Evolutionary conservation across 345 rosid species (phyloP).

Genomic region (Euphorbia pulcherrima): DNA sequence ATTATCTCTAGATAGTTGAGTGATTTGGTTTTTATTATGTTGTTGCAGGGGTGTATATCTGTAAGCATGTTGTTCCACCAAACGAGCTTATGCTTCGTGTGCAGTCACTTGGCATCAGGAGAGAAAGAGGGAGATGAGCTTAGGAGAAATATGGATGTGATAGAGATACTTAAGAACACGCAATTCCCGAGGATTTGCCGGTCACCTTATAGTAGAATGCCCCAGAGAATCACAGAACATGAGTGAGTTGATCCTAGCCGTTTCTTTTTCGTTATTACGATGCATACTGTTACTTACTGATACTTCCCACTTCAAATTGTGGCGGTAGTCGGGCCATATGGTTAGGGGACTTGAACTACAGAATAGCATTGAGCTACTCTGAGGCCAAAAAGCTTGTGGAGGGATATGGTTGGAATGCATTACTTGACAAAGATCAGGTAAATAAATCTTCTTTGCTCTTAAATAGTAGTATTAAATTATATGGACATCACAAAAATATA

Average conservation of each 20-base stretch:
- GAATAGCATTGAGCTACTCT: conserved; percentile 77
- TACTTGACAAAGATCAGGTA: conserved; percentile 89
- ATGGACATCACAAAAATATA: no score
- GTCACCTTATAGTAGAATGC: conserved; percentile 45
- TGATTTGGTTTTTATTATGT: conserved; percentile 13
- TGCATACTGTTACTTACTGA: not conserved
- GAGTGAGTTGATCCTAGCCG: conserved; percentile 43
- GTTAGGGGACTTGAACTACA: conserved; percentile 92
- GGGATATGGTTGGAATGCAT: conserved; percentile 53
- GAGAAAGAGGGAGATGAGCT: conserved; percentile 94
- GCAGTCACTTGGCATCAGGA: conserved; percentile 94
- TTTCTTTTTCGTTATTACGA: not conserved
- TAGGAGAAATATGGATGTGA: conserved; percentile 74
- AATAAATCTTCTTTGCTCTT: not conserved
- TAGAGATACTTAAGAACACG: conserved; percentile 79
- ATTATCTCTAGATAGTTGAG: no score
- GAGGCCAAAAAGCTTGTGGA: conserved; percentile 67
- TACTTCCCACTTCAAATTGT: conserved; percentile 4
- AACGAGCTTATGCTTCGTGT: conserved; percentile 81
- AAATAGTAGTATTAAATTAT: no score
- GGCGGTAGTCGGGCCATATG: conserved; percentile 68
- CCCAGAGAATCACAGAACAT: conserved; percentile 65
- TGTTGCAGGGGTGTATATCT: conserved; percentile 84
- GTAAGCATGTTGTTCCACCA: conserved; percentile 79
- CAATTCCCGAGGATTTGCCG: conserved; percentile 67